Evolutionary conservation across 2,329 filamentous ascomycete species (phyloP).

Genomic region (Macrophomina tecta): DNA sequence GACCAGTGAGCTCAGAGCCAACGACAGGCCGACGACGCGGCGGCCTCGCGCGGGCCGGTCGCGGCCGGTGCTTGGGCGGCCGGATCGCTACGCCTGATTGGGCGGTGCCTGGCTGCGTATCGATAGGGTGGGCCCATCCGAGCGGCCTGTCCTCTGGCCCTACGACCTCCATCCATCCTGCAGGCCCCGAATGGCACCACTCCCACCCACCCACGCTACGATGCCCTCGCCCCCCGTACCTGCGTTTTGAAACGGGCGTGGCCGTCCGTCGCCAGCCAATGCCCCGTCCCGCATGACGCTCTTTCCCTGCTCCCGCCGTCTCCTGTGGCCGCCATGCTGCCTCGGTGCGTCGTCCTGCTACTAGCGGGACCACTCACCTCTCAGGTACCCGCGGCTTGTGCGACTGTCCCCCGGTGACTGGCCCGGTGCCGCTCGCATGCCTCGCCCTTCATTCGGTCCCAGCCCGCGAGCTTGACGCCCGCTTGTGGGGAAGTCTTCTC

Average conservation of each 20-base stretch:
- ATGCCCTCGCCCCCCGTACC: background rate
- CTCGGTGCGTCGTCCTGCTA: background rate
- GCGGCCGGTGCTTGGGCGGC: background rate
- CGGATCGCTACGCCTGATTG: background rate
- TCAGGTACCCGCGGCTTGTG: constrained; percentile 2
- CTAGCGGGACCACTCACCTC: background rate
- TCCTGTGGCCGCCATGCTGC: background rate
- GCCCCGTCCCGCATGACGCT: constrained; percentile 9
- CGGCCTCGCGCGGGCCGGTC: background rate
- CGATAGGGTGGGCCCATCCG: background rate
- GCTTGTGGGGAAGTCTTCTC: background rate
- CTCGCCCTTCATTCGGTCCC: constrained; percentile 2
- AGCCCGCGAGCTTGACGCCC: background rate
- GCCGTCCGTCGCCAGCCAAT: constrained; percentile 12
- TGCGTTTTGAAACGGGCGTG: constrained; percentile 17
- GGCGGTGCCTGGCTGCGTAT: constrained; percentile 6
- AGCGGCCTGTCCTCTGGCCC: background rate
- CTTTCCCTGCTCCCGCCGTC: constrained; percentile 1
- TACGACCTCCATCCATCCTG: background rate
- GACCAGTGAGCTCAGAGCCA: background rate
- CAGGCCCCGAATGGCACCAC: constrained; percentile 2
- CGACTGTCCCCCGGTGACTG: background rate
- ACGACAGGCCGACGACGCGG: background rate
- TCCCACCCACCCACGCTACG: background rate
- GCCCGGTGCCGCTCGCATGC: background rate